Base-by-base conservation (phyloP, 2,329 filamentous ascomycete genomes). In the Fusarium piperis region DNA sequence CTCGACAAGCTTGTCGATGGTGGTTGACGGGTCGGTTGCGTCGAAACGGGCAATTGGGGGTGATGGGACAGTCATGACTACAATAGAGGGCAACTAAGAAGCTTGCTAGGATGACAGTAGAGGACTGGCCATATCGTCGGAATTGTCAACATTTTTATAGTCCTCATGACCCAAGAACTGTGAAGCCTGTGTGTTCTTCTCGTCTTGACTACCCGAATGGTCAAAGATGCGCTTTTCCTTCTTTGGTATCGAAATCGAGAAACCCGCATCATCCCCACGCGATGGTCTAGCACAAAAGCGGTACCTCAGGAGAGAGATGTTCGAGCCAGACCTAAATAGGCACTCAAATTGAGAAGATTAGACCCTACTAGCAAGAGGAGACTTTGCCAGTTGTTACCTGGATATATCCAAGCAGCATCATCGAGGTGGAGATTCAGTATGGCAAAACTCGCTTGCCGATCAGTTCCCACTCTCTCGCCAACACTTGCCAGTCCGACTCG, bases 401-500 rank as follows among this genome's bases (percentile, higher is more conserved):
- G 15, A 30, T 51, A 30, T 30, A 13, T 30, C 26, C 6, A 51
- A 51, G 16, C 26, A 30, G 16, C 10, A 18, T 11, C 44, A 30
- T 51, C 26, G 6, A 18, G 44, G 44, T 51, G 44, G 44, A 51
- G 44, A 51, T 30, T 51, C 26, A 51, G 16, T 51, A 51, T 51
- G 44, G 16, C 3, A 51, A n/a, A 30, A 51, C 44, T 3, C 44
- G 26, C 15, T 30, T 51, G 26, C 44, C 44, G 26, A 51, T 26
- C 26, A 13, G 26, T 44, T 67, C 64, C 64, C 64, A 64, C 38
- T 67, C 16, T 30, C 28, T 58, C 11, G 75, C 78, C 16, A 79
- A 57, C 9, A 70, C 69, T 51, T 70, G 68, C 78, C 78, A 79
- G 57, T 79, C 76, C 15, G 68, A 35, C 9, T 74, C 57, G 10